Conservation (phyloP, 345 rosid species). For the Cardiospermum halicacabum region DNA sequence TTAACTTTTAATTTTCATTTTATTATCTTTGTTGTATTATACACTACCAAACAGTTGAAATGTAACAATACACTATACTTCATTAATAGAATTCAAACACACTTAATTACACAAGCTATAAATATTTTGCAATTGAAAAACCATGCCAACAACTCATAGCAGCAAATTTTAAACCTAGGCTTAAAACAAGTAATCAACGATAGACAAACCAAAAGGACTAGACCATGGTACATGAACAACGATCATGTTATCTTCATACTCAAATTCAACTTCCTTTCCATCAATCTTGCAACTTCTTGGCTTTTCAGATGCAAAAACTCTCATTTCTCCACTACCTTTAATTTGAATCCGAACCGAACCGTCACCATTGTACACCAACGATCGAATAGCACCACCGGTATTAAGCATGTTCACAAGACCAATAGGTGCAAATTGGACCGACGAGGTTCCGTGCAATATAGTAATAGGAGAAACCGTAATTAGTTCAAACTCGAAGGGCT, state of each 20-base stretch:
- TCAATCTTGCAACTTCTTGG: slow-evolving; percentile 62
- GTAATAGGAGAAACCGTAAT: slow-evolving; percentile 68
- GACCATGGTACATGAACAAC: slow-evolving; percentile 65
- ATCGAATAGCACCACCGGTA: slow-evolving; percentile 73
- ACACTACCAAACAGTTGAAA: too few relatives aligned
- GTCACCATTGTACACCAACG: slow-evolving; percentile 29
- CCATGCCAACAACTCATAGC: neutral
- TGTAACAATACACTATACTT: neutral
- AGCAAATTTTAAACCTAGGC: neutral
- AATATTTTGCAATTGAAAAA: slow-evolving; percentile 7
- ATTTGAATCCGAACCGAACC: slow-evolving; percentile 43
- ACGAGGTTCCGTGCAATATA: slow-evolving; percentile 29
- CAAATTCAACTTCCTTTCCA: slow-evolving; percentile 53
- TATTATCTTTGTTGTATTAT: too few relatives aligned
- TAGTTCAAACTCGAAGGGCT: slow-evolving; percentile 84
- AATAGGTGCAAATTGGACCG: slow-evolving; percentile 66
- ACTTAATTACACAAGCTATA: too few relatives aligned
- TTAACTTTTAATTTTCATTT: too few relatives aligned
- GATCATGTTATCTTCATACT: slow-evolving; percentile 48
- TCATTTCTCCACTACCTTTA: slow-evolving; percentile 72
- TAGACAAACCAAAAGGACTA: slow-evolving; percentile 35
- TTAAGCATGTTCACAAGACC: slow-evolving; percentile 91
- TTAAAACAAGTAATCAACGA: slow-evolving; percentile 55
- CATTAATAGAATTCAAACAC: neutral
- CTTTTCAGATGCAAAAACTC: slow-evolving; percentile 55